Evolutionary conservation across 768 basidiomycete genomes (phyloP), one percentile per base, ranked within the genome.

Genomic region (Boletus rubroflammeus): DNA sequence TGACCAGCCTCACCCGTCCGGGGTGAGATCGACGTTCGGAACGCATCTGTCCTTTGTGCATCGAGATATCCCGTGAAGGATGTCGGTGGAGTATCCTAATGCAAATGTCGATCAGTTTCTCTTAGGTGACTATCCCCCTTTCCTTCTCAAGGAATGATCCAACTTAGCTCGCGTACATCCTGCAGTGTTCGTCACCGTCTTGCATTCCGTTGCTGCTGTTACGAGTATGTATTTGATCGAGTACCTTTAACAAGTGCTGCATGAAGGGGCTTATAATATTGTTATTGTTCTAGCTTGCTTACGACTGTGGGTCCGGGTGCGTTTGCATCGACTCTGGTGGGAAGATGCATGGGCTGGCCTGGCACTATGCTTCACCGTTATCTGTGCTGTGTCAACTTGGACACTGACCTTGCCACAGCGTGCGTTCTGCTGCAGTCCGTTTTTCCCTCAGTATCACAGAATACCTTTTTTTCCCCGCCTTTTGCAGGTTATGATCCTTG

Each of bases 291-390:
- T 43, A 58, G 56, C 57, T 3, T 41, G 46, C 32, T 10, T 48
- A 28, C 53, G 59, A 13, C 14, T 60, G 23, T 60, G 57, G 53
- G 6, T 49, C 17, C 57, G 59, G 28, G 29, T 47, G 13, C 50
- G 44, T 39, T 38, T 49, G 19, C 49, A 19, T 23, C 59, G 53
- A 28, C 39, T 55, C 34, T 59, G 57, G 59, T 59, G 59, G 53
- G 53, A 60, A 31, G 57, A 60, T 23, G 49, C n/a, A 25, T 59
- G 57, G 52, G 50, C 50, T 40, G 23, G 15, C 19, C 9, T 59
- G 5, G 57, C 57, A 10, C 23, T 55, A 28, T 51, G 32, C 44
- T 11, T 49, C 29, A 46, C 51, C 17, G 25, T 55, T 15, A 38
- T 52, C 0, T 51, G 39, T 49, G 57, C 39, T 4, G 53, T 59